Base-by-base conservation (phyloP, 2,329 filamentous ascomycete species). In the Tolypocladium tropicale region DNA sequence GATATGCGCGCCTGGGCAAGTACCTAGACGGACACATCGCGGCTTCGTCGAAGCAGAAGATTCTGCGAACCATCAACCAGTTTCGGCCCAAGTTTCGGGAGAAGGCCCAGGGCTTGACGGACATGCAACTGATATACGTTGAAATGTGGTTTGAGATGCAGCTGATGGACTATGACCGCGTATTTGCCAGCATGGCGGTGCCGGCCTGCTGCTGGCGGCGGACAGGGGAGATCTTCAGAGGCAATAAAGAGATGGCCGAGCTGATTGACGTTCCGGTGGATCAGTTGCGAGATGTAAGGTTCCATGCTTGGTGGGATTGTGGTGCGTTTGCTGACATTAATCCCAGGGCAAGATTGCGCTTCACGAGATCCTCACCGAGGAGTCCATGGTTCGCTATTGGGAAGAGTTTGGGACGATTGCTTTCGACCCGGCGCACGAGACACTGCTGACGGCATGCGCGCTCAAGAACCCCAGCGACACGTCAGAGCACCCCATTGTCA, bases 71-170 rank as follows among this genome's bases (percentile, higher is more conserved):
- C 67, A 81, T 99, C 48, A 90, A 96, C 71, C 86, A 89, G 56
- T 99, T 99, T 73, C 81, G 94, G 50, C 94, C 94, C 18, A 96
- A 95, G 67, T 99, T 99, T 67, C 83, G 94, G 59, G 93, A 97
- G 72, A 91, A 95, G 74, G 93, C 95, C 69, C 91, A 97, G 62
- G 86, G 81, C 36, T 77, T 97, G 67, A 96, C 90, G 2, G 94
- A 99, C 71, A 89, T 96, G 69, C 90, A 99, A 71, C 82, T 99
- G 30, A 86, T 97, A 32, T 84, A 92, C 57, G 93, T 97, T 12
- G 94, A 99, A 73, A 96, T 97, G 90, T 97, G 94, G 93, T 97
- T 99, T 67, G 94, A 99, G 72, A 85, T 88, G 65, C 94, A 89
- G 60, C 75, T 99, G 63, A 94, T 97, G 88, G 94, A 97, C 68